These are phyloP conservation scores for Diaporthe sp. DNA, from an alignment of 2,329 filamentous ascomycete genomes.

Conservation along the genomic window DNA sequence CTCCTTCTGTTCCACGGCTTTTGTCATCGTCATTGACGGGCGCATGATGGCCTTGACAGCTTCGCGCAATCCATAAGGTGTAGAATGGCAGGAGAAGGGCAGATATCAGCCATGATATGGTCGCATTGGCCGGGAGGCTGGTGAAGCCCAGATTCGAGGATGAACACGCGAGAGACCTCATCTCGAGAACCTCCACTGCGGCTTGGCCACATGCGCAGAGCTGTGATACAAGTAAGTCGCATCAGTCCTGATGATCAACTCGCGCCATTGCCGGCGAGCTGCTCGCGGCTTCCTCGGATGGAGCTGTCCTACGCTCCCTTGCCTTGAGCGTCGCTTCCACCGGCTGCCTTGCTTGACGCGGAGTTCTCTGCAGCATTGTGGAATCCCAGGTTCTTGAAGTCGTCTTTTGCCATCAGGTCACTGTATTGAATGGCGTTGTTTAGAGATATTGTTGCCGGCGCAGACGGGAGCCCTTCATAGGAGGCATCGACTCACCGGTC, in stretches of 20 bases:
- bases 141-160: too few relatives aligned
- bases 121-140: background rate
- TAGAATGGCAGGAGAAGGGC: background rate
- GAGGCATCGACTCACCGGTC: constrained; percentile 77
- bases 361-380: constrained; percentile 55
- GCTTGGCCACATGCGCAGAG: too few relatives aligned
- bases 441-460: background rate
- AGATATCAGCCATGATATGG: background rate
- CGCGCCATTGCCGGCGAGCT: background rate
- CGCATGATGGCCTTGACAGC: background rate
- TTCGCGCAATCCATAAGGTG: too few relatives aligned
- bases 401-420: constrained; percentile 96
- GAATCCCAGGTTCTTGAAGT: constrained; percentile 95
- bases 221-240: too few relatives aligned
- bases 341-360: constrained; percentile 47
- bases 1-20: background rate
- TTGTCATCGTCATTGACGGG: background rate
- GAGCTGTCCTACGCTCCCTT: constrained; percentile 47
- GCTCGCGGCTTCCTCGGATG: background rate
- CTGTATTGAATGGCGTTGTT: constrained; percentile 56
- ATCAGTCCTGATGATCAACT: background rate
- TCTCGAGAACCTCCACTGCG: background rate
- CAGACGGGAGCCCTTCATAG: background rate
- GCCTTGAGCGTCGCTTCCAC: constrained; percentile 44
- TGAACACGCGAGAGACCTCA: background rate